Conservation (phyloP, 2,329 filamentous ascomycete species). For the Alternaria incomplexa region DNA sequence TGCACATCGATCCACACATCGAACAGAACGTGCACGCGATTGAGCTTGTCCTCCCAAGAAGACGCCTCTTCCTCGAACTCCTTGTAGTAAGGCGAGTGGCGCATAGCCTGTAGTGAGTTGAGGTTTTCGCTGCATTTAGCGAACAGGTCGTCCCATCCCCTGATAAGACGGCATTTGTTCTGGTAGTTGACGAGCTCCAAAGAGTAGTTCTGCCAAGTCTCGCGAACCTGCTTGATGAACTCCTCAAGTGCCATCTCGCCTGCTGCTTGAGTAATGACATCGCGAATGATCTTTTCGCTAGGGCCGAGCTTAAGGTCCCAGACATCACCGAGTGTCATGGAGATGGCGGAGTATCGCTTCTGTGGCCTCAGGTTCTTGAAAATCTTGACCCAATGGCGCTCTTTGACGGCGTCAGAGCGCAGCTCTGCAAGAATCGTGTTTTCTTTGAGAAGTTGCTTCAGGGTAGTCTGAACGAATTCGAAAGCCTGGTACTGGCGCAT, state of each 20-base stretch:
- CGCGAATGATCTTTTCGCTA: slow-evolving; percentile 85
- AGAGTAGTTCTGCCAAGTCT: slow-evolving; percentile 95
- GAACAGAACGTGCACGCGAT: slow-evolving; percentile 94
- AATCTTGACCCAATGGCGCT: slow-evolving; percentile 96
- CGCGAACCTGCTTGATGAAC: slow-evolving; percentile 93
- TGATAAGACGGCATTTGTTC: slow-evolving; percentile 96
- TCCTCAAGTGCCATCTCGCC: slow-evolving; percentile 98
- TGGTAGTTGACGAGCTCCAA: slow-evolving; percentile 97
- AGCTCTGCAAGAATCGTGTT: slow-evolving; percentile 87
- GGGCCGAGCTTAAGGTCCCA: slow-evolving; percentile 94
- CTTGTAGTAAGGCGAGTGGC: slow-evolving; percentile 98
- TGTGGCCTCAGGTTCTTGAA: slow-evolving; percentile 94
- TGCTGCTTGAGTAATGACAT: slow-evolving; percentile 94
- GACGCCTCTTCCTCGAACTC: slow-evolving; percentile 98
- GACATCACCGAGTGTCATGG: slow-evolving; percentile 96
- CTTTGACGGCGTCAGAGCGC: slow-evolving; percentile 94
- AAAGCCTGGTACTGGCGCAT: slow-evolving; percentile 99
- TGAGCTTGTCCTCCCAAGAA: slow-evolving; percentile 97
- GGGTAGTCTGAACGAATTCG: slow-evolving; percentile 92
- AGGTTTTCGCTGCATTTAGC: slow-evolving; percentile 98
- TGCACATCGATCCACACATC: slow-evolving; percentile 99
- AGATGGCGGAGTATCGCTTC: slow-evolving; percentile 90
- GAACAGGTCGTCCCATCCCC: slow-evolving; percentile 97
- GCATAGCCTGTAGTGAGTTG: slow-evolving; percentile 97
- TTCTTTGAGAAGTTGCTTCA: slow-evolving; percentile 88